Evolutionary conservation across 371 early-diverging fungal species (phyloP).

Genomic region (Rhizopus arrhizus): DNA sequence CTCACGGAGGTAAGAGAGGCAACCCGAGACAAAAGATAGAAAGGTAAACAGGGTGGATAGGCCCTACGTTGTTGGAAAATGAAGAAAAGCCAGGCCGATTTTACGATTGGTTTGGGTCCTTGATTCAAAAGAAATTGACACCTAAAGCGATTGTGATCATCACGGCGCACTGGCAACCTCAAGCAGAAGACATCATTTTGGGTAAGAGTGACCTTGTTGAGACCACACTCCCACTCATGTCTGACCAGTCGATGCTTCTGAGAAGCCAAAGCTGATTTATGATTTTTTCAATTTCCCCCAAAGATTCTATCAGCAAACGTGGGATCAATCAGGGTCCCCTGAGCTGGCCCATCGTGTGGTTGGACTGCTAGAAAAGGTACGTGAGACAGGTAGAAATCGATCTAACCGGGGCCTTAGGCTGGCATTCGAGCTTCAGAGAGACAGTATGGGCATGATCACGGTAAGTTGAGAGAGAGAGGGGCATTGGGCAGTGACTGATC

Average conservation of each 20-base stretch:
- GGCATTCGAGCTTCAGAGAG: slow-evolving; percentile 40
- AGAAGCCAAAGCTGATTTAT: slow-evolving; percentile 55
- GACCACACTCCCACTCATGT: neutral
- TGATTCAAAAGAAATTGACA: slow-evolving; percentile 34
- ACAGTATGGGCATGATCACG: slow-evolving; percentile 59
- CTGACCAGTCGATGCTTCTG: slow-evolving; percentile 32
- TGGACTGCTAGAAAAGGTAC: slow-evolving; percentile 42
- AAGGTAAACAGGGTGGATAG: slow-evolving; percentile 13
- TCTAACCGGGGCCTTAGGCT: slow-evolving; percentile 14
- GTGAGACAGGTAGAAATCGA: neutral
- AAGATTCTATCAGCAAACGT: slow-evolving; percentile 53
- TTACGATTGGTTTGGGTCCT: slow-evolving; percentile 45
- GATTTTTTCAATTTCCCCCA: slow-evolving; percentile 64
- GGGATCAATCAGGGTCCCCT: slow-evolving; percentile 57
- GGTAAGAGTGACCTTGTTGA: slow-evolving; percentile 17
- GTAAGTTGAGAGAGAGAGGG: slow-evolving; percentile 10
- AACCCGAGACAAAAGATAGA: neutral
- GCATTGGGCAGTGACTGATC: too few relatives aligned
- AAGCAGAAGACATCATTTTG: slow-evolving; percentile 26
- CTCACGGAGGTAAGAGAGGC: slow-evolving; percentile 35
- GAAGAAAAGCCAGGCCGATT: slow-evolving; percentile 44
- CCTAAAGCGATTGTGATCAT: slow-evolving; percentile 57
- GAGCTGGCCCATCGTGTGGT: slow-evolving; percentile 50
- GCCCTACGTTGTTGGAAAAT: slow-evolving; percentile 54
- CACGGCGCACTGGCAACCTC: slow-evolving; percentile 57